Base-by-base conservation (phyloP, 805 yeast genomes). In the Saccharomycopsis synnaedendra region DNA sequence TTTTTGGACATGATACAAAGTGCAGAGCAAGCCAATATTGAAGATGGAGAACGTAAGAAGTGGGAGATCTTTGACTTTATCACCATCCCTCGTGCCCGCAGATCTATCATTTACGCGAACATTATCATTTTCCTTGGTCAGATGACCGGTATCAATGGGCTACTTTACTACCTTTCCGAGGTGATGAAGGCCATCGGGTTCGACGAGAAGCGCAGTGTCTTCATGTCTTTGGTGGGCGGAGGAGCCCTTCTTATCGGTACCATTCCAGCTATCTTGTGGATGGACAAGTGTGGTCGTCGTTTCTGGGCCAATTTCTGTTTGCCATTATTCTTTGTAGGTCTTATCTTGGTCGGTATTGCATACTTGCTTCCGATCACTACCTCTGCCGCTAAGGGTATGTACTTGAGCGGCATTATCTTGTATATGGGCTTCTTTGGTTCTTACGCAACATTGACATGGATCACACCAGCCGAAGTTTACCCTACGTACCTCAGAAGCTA, bases 141-240 rank as follows among this genome's bases (percentile, higher is more conserved):
- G 60, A 70, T 79, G 64, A 78, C 84, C 4, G 85, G 85, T 67
- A 74, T 79, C 55, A 79, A 79, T 56, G 84, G 80, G 39, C 72
- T 79, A 50, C 69, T 78, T 75, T 79, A 78, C 65, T 75, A 79
- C 61, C 70, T 78, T 75, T 71, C 82, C 42, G 74, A 73, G 3
- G 63, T 79, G 57, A 72, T 79, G 77, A 58, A 56, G 3, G 64
- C 67, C 34, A 75, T 79, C 57, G 83, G 83, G 5, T 79, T 80
- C 62, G 52, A 60, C 49, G 61, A 62, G 27, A 73, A 73, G 57
- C 61, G 70, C 45, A 64, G 80, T 29, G 82, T 78, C 5, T 75
- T 77, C 56, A 78, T 79, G 84, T 78, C 84, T 5, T 69, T 78
- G 58, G 85, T 79, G 28, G 83, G 83, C 45, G 85, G 85, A 56